A percentile compares a stretch with the other conserved stretches of the same genome.
phyloP scores from a whole-genome alignment of 108 stramenopile genomes.

The Fragilariopsis cylindrus region DNA sequence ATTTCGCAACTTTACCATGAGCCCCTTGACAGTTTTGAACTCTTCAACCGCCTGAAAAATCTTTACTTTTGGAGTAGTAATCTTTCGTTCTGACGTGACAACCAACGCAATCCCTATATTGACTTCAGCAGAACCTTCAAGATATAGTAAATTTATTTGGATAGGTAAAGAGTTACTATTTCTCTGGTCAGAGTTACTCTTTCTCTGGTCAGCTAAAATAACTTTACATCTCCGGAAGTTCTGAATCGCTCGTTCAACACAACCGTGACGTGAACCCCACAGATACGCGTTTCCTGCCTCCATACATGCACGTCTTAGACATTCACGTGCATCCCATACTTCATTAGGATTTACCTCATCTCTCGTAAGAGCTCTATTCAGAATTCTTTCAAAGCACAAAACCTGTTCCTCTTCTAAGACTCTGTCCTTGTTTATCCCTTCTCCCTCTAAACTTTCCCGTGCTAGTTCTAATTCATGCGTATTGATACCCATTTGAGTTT shows the following conservation, averaged over 20 bases:
- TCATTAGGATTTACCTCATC: slow-evolving; percentile 30
- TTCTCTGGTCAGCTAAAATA: slow-evolving; percentile 32
- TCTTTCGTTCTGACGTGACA: background rate
- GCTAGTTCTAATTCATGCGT: slow-evolving; percentile 29
- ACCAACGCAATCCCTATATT: slow-evolving; percentile 41
- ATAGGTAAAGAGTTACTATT: slow-evolving; percentile 16
- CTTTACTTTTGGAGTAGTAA: slow-evolving; percentile 1
- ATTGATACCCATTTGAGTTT: slow-evolving; percentile 45
- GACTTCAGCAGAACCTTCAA: slow-evolving; percentile 40
- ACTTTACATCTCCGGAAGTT: slow-evolving; percentile 33
- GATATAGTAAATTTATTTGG: slow-evolving; percentile 28
- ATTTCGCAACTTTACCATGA: background rate
- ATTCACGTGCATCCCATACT: slow-evolving; percentile 61
- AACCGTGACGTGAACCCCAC: slow-evolving; percentile 20
- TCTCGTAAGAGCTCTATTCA: slow-evolving; percentile 23
- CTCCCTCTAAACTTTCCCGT: slow-evolving; percentile 41
- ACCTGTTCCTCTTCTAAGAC: slow-evolving; percentile 20
- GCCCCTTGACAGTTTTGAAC: background rate
- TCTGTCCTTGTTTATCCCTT: slow-evolving; percentile 13
- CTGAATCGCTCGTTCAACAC: slow-evolving; percentile 22
- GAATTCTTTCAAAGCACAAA: slow-evolving; percentile 12
- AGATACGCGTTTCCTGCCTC: slow-evolving; percentile 42
- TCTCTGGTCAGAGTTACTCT: slow-evolving; percentile 2
- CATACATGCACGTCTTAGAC: slow-evolving; percentile 46
- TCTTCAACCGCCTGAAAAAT: background rate